phyloP scores from a whole-genome alignment of 2,329 filamentous ascomycete genomes.

The Spiromastix sp. region DNA sequence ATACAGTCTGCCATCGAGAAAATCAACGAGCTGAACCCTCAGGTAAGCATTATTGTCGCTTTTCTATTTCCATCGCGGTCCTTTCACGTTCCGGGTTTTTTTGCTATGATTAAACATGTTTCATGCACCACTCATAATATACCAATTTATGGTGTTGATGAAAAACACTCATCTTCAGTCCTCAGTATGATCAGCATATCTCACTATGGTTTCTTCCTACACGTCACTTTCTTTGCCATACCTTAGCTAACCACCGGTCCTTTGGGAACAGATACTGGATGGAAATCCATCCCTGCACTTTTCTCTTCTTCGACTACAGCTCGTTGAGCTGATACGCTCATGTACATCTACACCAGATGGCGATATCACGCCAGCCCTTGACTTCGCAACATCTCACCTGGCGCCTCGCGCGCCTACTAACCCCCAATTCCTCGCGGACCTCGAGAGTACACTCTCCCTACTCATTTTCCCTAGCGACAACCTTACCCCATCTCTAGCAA shows the following conservation, averaged over 20 bases:
- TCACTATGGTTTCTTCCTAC: conserved; percentile 9
- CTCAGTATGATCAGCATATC: conserved; percentile 63
- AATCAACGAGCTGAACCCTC: conserved; percentile 80
- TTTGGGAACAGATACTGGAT: conserved; percentile 64
- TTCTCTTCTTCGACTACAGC: conserved; percentile 74
- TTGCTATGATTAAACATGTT: conserved; percentile 89
- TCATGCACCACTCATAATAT: conserved; percentile 99
- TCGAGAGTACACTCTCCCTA: conserved; percentile 88
- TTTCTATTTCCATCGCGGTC: conserved; percentile 11
- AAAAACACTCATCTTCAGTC: conserved; percentile 68
- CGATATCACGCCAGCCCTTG: conserved; percentile 69
- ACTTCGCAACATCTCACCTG: conserved; percentile 79
- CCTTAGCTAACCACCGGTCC: conserved; percentile 10
- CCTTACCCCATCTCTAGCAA: conserved; percentile 63
- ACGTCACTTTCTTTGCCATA: conserved; percentile 6
- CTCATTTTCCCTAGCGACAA: conserved; percentile 78
- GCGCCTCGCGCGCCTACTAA: conserved; percentile 78
- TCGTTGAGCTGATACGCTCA: conserved; percentile 81
- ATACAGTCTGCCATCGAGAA: conserved; percentile 77
- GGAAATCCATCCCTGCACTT: conserved; percentile 77
- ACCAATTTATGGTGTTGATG: conserved; percentile 74
- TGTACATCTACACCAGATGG: conserved; percentile 56
- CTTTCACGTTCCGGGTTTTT: conserved; percentile 10
- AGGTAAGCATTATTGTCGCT: conserved; percentile 52
- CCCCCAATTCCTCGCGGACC: conserved; percentile 67